Evolutionary conservation across 2,329 filamentous ascomycete species (phyloP), one percentile per base, ranked within the genome.

Genomic region (Aspergillus piperis): DNA sequence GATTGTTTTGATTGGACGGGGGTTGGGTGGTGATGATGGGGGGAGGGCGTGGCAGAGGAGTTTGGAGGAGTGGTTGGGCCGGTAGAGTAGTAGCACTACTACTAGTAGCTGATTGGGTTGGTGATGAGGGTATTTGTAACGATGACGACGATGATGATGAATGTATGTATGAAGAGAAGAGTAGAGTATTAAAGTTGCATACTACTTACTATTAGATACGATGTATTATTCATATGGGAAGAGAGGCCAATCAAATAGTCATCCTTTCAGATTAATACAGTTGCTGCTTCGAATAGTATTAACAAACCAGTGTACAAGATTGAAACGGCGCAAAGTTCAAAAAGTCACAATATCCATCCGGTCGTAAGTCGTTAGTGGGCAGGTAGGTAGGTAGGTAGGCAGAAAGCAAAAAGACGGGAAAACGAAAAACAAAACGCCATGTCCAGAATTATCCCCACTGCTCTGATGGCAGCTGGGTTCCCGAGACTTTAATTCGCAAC

Each of bases 1-100:
- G 67, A 72, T 82, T 63, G 79, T 82, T 11, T 67, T 82, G 27
- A 82, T 82, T 64, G 80, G 80, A 15, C 63, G 77, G 55, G 77
- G 79, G 3, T 65, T 82, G 39, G 76, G 76, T 52, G 55, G 60
- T 49, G 65, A 70, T 68, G 64, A 70, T 68, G 64, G 61, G 17
- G 64, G 62, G 30, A 64, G 32, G 11, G 32, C 70, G 7, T 79
- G 77, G 77, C 69, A 67, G 60, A 61, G 65, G 55, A 78, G 72
- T 58, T 72, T 79, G 57, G 71, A 71, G 52, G 68, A 64, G 11
- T 75, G 69, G 52, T 51, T 76, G 38, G 54, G n/a, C 32, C 38
- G 53, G 32, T 27, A 27, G 25, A 8, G 25, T n/a, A n/a, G n/a
- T n/a, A n/a, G n/a, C n/a, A n/a, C n/a, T n/a, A n/a, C n/a, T n/a